Base-by-base conservation (phyloP, 495 filamentous ascomycete species). In the Geopyxis carbonaria region DNA sequence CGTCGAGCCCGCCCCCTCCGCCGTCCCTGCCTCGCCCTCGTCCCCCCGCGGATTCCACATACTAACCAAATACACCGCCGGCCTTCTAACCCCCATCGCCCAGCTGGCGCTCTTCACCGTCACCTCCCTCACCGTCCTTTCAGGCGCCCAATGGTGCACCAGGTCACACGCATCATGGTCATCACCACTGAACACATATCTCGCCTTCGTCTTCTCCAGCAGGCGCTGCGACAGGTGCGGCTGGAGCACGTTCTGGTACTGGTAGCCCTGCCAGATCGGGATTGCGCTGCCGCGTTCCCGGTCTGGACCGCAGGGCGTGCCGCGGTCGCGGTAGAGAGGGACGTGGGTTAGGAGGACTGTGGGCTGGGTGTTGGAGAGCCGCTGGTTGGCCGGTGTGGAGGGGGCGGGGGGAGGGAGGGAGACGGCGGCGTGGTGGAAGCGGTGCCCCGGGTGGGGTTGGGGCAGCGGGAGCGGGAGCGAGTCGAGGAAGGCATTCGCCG, bases 131-230 rank as follows among this genome's bases (percentile, higher is more conserved):
- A 87, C 76, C 29, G 68, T 70, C 4, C 64, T 64, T 42, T 70
- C 67, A 13, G 68, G 59, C 7, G 65, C 70, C 42, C 73, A 79
- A 33, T 75, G 67, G 55, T 99, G 91, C 1, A 69, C 60, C 18
- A 95, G 59, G 40, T 93, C 85, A 59, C 91, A 99, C 61, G 95
- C 93, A 58, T 99, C 91, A 59, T 99, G 91, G 57, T 99, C 91
- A 50, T 99, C 91, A 1, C 91, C 91, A 1, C 84, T 92, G 55
- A 94, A 95, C 28, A 82, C 76, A 36, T 85, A 75, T 23, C 65
- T 58, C 13, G 93, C 73, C 33, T 83, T 74, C 21, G 83, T 65
- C 34, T 72, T 75, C 15, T 75, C 66, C 19, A 92, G 59, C 10
- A 94, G 53, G 22, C 73, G 69, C 11, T 71, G 64, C 2, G 86